phyloP scores from a whole-genome alignment of 2,329 filamentous ascomycete genomes.

The Byssoonygena ceratinophila region DNA sequence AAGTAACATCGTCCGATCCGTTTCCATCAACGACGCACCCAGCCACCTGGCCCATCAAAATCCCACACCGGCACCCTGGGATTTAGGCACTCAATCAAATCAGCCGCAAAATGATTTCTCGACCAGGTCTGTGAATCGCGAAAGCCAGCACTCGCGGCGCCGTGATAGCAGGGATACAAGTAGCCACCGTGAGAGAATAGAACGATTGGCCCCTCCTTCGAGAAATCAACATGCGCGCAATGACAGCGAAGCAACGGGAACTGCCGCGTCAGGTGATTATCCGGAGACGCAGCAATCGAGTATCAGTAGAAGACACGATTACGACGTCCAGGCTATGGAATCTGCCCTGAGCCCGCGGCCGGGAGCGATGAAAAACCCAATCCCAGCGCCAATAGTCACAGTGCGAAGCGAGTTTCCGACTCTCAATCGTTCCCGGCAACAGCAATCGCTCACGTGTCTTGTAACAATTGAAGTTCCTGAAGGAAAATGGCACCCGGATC shows the following conservation, averaged over 20 bases:
- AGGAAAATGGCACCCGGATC: constrained; percentile 77
- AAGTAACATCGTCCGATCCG: constrained; percentile 80
- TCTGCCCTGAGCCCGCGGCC: constrained; percentile 62
- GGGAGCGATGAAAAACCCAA: constrained; percentile 64
- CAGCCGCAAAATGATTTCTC: constrained; percentile 27
- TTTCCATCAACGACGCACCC: constrained; percentile 55
- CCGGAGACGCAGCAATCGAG: constrained; percentile 61
- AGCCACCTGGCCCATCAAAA: constrained; percentile 43
- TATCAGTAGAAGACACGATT: constrained; percentile 68
- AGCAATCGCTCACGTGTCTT: constrained; percentile 87
- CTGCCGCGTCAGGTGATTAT: constrained; percentile 67
- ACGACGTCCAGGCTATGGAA: constrained; percentile 94
- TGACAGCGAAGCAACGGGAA: constrained; percentile 66
- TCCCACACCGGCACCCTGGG: constrained; percentile 54
- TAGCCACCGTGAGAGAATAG: constrained; percentile 37
- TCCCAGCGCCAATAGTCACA: constrained; percentile 81
- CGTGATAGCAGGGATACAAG: constrained; percentile 35
- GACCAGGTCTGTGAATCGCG: constrained; percentile 16
- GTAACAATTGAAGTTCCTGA: constrained; percentile 90
- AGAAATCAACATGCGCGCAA: constrained; percentile 55
- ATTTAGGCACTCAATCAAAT: constrained; percentile 28
- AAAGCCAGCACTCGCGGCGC: constrained; percentile 24
- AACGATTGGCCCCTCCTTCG: constrained; percentile 34
- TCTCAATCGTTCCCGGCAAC: constrained; percentile 78
- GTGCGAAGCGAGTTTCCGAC: constrained; percentile 96